Base-by-base conservation (phyloP, 1,284 basidiomycete genomes). In the Baeospora myosura region DNA sequence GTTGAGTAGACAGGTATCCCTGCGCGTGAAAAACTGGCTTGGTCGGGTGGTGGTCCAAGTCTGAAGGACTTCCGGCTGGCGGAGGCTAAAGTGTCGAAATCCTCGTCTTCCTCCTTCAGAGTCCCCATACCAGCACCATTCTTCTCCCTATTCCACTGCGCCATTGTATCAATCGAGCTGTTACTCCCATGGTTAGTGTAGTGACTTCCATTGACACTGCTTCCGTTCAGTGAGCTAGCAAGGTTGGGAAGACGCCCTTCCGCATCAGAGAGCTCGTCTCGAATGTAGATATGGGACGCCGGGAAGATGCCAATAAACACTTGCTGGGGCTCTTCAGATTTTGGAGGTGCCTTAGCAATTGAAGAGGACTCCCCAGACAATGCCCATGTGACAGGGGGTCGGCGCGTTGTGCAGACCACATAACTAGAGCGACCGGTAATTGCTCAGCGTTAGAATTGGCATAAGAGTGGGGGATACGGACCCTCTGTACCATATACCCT, bases 251-350 rank as follows among this genome's bases (percentile, higher is more conserved):
- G 76, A 38, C 86, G 78, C 11, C 88, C 87, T 59, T 94, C 89
- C 3, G 91, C 91, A 58, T 94, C 91, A 3, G 88, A 79, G 17
- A 94, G 72, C 54, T 93, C 80, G 56, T 95, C 92, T 26, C 92
- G 84, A 45, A 94, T 74, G 57, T 88, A 82, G 40, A 97, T 85
- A 58, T 94, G 89, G 3, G 88, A 86, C 0, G 88, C 85, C 1
- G 94, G 94, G 58, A 98, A 98, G 51, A 98, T 94, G 44, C 94
- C 95, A 44, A 98, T 90, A 59, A 90, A 88, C 29, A 98, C 92
- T 53, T 94, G 88, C 46, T 88, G 83, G 0, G 76, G 71, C 51
- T 87, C 84, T 52, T 84, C 82, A 4, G 74, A 68, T 54, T 78
- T 81, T 51, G 70, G 55, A 16, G 73, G 63, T n/a, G 69, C 57